Evolutionary conservation across 1,139 yeast genomes (phyloP), one percentile per base, ranked within the genome.

Genomic region (Pichia sp.): DNA sequence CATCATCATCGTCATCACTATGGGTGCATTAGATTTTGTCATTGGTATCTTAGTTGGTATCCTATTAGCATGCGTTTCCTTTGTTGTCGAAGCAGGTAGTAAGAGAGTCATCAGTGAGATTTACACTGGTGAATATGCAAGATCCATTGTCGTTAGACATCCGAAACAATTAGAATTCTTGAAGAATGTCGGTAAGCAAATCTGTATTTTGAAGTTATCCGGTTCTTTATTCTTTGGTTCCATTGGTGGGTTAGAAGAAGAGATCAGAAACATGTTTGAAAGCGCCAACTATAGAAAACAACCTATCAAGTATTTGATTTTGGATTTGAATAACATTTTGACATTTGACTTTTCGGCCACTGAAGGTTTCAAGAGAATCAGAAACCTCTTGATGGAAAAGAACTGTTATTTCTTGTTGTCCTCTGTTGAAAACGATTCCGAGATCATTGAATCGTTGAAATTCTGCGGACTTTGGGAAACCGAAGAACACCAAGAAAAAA

Each of bases 1-100:
- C 52, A 68, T 85, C 7, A 81, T 85, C 11, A 93, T 93, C 58
- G 96, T 94, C 21, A 70, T 89, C 24, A 85, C 93, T 0, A 93
- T 94, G 99, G 99, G 98, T 4, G 84, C 86, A 2, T 85, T 88
- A 76, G 99, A 93, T 67, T 93, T 93, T 66, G 99, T 93, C 8
- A 77, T 83, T 56, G 99, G 99, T 47, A 89, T 93, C 37, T 71
- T 93, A 47, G 91, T 86, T 22, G 99, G 99, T 48, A 86, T 93
- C 36, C 71, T 93, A 40, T 73, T 93, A 48, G 98, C 99, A 0
- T 91, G 97, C 65, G 79, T 90, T 56, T 86, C 94, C 27, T 93
- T 90, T 70, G 90, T 93, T 18, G 85, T 91, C 42, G 96, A 88
- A 57, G 95, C 96, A 11, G 91, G 96, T 2, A 79, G 89, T 40